Evolutionary conservation across 345 rosid species (phyloP).

Genomic region (Dovyalis caffra): DNA sequence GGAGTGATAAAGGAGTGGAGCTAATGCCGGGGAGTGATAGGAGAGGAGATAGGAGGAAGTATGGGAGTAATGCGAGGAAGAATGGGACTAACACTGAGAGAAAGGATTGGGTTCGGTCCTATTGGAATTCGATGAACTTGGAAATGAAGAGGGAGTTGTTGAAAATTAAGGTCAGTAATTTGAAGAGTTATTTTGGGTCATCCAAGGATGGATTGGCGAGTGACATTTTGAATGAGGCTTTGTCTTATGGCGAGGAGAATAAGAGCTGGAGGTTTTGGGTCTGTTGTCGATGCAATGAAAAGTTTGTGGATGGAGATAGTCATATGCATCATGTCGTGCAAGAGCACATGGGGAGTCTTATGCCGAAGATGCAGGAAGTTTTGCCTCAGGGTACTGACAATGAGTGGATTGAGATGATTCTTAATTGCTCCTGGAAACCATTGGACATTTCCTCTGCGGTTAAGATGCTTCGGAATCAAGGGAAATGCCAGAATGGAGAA

Average conservation of each 20-base stretch:
- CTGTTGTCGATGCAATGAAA: slow-evolving; percentile 65
- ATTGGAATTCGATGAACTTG: slow-evolving; percentile 66
- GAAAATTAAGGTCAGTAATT: slow-evolving; percentile 53
- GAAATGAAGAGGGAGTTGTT: slow-evolving; percentile 63
- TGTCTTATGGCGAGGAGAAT: slow-evolving; percentile 51
- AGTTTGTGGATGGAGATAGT: slow-evolving; percentile 57
- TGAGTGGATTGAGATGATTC: slow-evolving; percentile 74
- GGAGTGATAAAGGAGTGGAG: slow-evolving; percentile 48
- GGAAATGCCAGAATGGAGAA: slow-evolving; percentile 42
- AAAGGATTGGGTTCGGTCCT: slow-evolving; percentile 59
- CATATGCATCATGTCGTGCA: slow-evolving; percentile 81
- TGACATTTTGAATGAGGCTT: slow-evolving; percentile 61
- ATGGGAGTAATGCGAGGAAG: slow-evolving; percentile 49
- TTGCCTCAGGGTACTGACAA: slow-evolving; percentile 68
- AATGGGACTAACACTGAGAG: slow-evolving; percentile 53
- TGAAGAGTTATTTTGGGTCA: slow-evolving; percentile 56
- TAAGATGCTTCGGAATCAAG: slow-evolving; percentile 53
- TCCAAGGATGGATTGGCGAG: slow-evolving; percentile 57
- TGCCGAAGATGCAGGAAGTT: slow-evolving; percentile 69
- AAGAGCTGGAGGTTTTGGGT: slow-evolving; percentile 81
- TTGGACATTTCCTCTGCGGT: slow-evolving; percentile 64
- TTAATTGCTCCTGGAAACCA: slow-evolving; percentile 78
- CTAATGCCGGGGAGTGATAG: slow-evolving; percentile 41
- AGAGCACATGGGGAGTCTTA: slow-evolving; percentile 70
- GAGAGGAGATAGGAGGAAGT: slow-evolving; percentile 76